phyloP scores from a whole-genome alignment of 352 stramenopile species.

The Peronospora farinosa region DNA sequence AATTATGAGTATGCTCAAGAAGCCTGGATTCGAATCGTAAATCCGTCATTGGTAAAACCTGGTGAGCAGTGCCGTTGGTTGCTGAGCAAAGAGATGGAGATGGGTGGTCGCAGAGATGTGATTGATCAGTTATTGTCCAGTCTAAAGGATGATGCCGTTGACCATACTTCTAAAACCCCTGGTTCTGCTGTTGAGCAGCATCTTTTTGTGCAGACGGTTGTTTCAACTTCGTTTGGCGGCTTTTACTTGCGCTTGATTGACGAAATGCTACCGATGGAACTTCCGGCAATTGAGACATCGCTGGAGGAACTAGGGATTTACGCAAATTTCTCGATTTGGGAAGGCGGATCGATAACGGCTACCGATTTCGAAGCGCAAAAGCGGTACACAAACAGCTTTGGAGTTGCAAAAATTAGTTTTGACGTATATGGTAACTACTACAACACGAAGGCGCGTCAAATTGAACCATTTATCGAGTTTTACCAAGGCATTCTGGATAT shows the following conservation, averaged over 20 bases:
- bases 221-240: conserved; percentile 78
- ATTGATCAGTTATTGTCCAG: conserved; percentile 75
- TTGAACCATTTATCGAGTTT: conserved; percentile 84
- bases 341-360: conserved; percentile 31
- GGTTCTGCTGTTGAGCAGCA: conserved; percentile 25
- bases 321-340: conserved; percentile 65
- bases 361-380: conserved; percentile 38
- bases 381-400: conserved; percentile 58
- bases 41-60: conserved; percentile 62
- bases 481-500: conserved; percentile 74
- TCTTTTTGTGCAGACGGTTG: conserved; percentile 72
- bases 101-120: conserved; percentile 62
- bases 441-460: conserved; percentile 65
- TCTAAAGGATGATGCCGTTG: conserved; percentile 39
- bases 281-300: conserved; percentile 74
- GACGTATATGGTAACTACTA: conserved; percentile 87
- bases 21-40: conserved; percentile 76
- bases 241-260: conserved; percentile 85
- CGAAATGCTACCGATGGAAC: conserved; percentile 63
- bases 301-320: conserved; percentile 75
- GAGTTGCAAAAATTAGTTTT: conserved; percentile 69
- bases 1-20: conserved; percentile 86
- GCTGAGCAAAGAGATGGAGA: conserved; percentile 74
- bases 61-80: conserved; percentile 66
- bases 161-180: conserved; percentile 18